Conservation (phyloP, 805 yeast species). For the Yarrowia sp. region DNA sequence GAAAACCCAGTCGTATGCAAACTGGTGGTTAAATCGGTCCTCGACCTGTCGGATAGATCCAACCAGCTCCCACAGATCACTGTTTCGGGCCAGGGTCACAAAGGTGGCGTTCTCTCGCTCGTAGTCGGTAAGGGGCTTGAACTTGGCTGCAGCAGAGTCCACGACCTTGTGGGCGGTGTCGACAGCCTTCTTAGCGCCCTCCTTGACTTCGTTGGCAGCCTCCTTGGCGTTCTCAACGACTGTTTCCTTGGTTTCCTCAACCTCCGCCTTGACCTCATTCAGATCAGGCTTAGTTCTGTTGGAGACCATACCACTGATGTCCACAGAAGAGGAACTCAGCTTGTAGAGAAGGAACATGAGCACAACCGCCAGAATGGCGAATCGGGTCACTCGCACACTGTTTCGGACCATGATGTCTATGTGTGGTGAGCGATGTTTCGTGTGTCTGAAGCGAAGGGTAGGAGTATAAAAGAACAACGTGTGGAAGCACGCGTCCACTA, state of each 20-base stretch:
- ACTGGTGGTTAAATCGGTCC: conserved; percentile 72
- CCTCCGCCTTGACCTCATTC: not conserved
- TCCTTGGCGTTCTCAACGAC: conserved; percentile 13
- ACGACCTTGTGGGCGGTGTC: conserved; percentile 15
- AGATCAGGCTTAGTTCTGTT: conserved; percentile 11
- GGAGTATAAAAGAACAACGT: conserved; percentile 7
- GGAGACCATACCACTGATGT: conserved; percentile 4
- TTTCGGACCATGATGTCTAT: conserved; percentile 36
- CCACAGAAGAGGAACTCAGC: conserved; percentile 28
- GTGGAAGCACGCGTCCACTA: conserved; percentile 12
- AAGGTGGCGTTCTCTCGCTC: conserved; percentile 44
- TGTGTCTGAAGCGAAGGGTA: not conserved
- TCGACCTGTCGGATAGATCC: conserved; percentile 67
- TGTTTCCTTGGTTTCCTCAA: conserved; percentile 10
- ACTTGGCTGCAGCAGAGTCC: conserved; percentile 20
- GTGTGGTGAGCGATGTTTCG: not conserved
- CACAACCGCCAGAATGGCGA: conserved; percentile 37
- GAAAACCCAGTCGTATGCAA: conserved; percentile 88
- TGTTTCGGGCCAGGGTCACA: conserved; percentile 63
- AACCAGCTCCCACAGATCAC: conserved; percentile 56
- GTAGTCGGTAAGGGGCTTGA: conserved; percentile 28
- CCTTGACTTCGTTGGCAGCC: conserved; percentile 26
- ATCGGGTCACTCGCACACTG: conserved; percentile 39
- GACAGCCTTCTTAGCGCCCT: conserved; percentile 2
- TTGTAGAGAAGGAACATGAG: conserved; percentile 37